Evolutionary conservation across 2,329 filamentous ascomycete species (phyloP).

Genomic region (Clonostachys byssicola): DNA sequence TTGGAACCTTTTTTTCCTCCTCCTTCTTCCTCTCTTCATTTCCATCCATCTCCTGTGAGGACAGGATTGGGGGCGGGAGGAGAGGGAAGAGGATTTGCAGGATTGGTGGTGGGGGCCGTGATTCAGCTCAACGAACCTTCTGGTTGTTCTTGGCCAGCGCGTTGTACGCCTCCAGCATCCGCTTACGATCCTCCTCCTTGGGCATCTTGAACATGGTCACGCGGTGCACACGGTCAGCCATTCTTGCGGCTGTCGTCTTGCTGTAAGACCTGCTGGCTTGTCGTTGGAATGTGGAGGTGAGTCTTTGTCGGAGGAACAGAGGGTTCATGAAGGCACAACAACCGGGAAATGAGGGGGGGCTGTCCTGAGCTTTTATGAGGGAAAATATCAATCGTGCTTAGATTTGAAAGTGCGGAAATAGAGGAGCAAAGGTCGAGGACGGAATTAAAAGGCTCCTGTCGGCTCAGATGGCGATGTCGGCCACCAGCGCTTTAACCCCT

Average conservation of each 20-base stretch:
- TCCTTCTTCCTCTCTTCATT: not conserved
- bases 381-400: no score
- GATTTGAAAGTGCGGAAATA: no score
- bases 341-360: no score
- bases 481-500: no score
- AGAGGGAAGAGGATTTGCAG: not conserved
- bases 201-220: slow-evolving; percentile 52
- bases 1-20: not conserved
- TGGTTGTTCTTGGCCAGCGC: slow-evolving; percentile 30
- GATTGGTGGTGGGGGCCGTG: not conserved
- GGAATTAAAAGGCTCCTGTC: no score
- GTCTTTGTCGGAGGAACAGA: no score
- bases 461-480: no score
- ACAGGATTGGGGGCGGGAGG: not conserved
- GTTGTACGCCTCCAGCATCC: slow-evolving; percentile 39
- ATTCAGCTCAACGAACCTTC: slow-evolving; percentile 25
- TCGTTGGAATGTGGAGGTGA: no score
- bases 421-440: no score
- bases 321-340: no score
- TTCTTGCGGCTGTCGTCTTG: slow-evolving; percentile 11
- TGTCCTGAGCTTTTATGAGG: no score
- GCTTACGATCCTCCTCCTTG: slow-evolving; percentile 33
- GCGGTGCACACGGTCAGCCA: slow-evolving; percentile 39
- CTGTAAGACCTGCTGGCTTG: not conserved
- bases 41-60: not conserved